Evolutionary conservation across 2,329 filamentous ascomycete species (phyloP), one percentile per base, ranked within the genome.

Genomic region (Coleophoma eucalyptorum): DNA sequence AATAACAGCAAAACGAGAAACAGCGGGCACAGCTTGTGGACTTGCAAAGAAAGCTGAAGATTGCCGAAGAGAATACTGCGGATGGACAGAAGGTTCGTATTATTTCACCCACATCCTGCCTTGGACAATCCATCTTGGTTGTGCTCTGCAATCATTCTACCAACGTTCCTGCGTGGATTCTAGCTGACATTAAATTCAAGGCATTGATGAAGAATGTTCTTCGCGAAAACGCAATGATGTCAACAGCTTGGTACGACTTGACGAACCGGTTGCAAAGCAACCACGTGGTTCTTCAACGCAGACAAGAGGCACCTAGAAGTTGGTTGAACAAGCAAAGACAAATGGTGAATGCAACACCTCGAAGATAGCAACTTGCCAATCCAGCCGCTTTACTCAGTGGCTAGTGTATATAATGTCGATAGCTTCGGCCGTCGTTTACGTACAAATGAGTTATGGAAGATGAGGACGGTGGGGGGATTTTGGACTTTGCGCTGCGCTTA

Each of bases 161-260:
- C 26, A 26, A 5, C 10, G 26, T 26, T 8, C 10, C 26, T 26
- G 26, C 3, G 26, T 26, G 26, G 6, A 8, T 26, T 26, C 6
- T 26, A 26, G 26, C 47, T 34, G n/a, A 35, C 21, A 20, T 32
- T 42, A 21, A 35, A 51, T 44, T 48, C 50, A 58, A 67, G 61
- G 57, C 50, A 32, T 60, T 65, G 60, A 58, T 65, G 47, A 67
- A 79, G 58, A 88, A 85, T 59, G 78, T 95, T 52, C 80, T 87
- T 66, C 81, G 87, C 59, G 90, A 95, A 68, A 90, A 90, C 66
- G 79, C 79, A 37, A 78, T 94, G 64, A 90, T 95, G 61, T 77
- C 86, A 21, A 87, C 84, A n/a, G 90, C 90, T 2, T 95, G 89
- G 89, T 92, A 92, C 70, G 89, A 93, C 67, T 79, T 94, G 62